phyloP scores from a whole-genome alignment of 805 yeast species.

The Candida vartiovaarae region DNA sequence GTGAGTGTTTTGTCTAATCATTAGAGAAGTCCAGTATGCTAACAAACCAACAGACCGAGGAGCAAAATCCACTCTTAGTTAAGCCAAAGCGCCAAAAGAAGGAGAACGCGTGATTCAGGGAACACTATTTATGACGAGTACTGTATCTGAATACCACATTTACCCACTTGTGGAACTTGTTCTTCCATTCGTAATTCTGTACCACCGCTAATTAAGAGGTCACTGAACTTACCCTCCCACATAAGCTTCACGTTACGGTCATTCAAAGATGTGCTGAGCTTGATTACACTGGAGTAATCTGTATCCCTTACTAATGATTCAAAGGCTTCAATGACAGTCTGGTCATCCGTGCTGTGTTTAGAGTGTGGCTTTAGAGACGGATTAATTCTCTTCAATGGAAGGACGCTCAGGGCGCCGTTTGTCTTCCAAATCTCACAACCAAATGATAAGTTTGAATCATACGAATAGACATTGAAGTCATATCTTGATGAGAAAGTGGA shows the following conservation, averaged over 20 bases:
- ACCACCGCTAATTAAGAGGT: constrained; percentile 74
- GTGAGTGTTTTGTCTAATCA: constrained; percentile 6
- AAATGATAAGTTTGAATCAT: constrained; percentile 75
- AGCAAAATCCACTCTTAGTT: constrained; percentile 7
- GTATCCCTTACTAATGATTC: constrained; percentile 43
- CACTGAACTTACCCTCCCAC: constrained; percentile 87
- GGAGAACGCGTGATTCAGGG: constrained; percentile 1
- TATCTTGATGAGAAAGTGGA: constrained; percentile 79
- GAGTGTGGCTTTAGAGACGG: constrained; percentile 27
- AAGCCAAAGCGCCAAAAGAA: constrained; percentile 11
- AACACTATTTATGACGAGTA: constrained; percentile 41
- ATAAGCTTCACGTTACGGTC: constrained; percentile 54
- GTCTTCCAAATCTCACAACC: constrained; percentile 81
- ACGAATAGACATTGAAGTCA: constrained; percentile 87
- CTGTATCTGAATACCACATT: constrained; percentile 55
- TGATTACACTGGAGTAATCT: constrained; percentile 63
- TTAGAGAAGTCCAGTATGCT: neutral
- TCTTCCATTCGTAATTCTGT: constrained; percentile 41
- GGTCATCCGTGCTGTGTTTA: constrained; percentile 26
- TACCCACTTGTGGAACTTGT: constrained; percentile 38
- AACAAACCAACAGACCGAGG: constrained; percentile 7
- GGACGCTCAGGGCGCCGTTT: constrained; percentile 10
- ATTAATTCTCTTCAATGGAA: constrained; percentile 12
- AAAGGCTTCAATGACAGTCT: constrained; percentile 43
- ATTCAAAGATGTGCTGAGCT: constrained; percentile 62